Evolutionary conservation across 208 protist species (phyloP).

Genomic region (Leishmania gerbilli): DNA sequence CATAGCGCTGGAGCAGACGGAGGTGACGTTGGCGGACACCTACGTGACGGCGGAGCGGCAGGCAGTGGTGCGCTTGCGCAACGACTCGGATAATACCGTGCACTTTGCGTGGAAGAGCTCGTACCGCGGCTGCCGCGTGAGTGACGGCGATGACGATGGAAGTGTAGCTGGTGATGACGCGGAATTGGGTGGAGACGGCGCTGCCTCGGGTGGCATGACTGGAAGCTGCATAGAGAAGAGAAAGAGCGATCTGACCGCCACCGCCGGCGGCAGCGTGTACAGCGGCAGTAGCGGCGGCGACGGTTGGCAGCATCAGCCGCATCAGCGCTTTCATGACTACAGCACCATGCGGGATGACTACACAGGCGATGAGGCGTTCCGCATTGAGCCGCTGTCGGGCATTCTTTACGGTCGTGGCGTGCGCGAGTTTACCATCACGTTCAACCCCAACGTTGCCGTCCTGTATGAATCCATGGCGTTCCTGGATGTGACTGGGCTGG

Average conservation of each 20-base stretch:
- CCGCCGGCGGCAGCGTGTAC: not conserved
- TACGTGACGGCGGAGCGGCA: conserved; percentile 92
- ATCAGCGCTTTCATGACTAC: not conserved
- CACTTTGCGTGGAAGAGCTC: conserved; percentile 85
- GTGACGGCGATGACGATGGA: conserved; percentile 1
- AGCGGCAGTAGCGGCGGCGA: not conserved
- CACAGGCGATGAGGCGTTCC: conserved; percentile 89
- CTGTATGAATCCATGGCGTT: conserved; percentile 74
- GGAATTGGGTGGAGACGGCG: not conserved
- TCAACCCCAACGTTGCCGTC: conserved; percentile 87
- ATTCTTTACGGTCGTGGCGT: conserved; percentile 77
- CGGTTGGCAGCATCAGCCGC: conserved; percentile 13
- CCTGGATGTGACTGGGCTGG: conserved; percentile 79
- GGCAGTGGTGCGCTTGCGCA: conserved; percentile 80
- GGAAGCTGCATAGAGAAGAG: not conserved
- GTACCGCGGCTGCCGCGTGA: conserved; percentile 13
- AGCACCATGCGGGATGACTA: conserved; percentile 18
- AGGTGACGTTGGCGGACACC: conserved; percentile 78
- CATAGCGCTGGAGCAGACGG: conserved; percentile 60
- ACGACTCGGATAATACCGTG: conserved; percentile 83
- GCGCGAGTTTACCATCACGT: conserved; percentile 90
- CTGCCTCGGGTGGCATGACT: not conserved
- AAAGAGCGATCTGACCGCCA: not conserved
- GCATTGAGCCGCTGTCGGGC: conserved; percentile 84
- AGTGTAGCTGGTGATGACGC: conserved; percentile 2